Evolutionary conservation across 1,284 basidiomycete species (phyloP).

Genomic region (Cerioporus squamosus): DNA sequence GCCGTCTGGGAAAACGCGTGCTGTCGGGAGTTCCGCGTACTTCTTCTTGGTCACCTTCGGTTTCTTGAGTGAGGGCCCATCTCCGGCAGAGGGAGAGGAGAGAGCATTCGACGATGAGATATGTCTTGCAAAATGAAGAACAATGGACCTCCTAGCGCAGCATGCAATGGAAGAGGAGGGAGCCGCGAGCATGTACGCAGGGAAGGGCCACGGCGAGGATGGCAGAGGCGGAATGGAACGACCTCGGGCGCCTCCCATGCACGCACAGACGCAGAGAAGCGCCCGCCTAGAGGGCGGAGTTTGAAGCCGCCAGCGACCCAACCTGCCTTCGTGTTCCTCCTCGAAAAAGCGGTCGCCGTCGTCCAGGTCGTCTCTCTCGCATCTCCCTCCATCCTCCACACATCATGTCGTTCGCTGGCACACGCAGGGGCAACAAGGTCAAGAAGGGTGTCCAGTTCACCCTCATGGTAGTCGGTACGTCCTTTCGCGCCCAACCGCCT

Average conservation of each 20-base stretch:
- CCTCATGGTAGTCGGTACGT: constrained; percentile 74
- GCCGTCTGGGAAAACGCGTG: constrained; percentile 46
- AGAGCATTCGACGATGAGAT: neutral
- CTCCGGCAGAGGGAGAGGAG: neutral
- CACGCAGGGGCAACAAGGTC: constrained; percentile 91
- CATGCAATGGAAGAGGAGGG: constrained; percentile 15
- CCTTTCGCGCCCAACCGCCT: constrained; percentile 13
- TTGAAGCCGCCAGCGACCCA: constrained; percentile 29
- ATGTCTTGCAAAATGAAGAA: neutral
- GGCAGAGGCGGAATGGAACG: constrained; percentile 8
- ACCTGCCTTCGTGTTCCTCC: constrained; percentile 27
- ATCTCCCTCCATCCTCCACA: constrained; percentile 18
- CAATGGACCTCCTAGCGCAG: constrained; percentile 13
- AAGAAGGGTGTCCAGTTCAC: constrained; percentile 96
- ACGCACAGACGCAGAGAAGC: constrained; percentile 4
- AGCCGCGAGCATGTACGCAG: constrained; percentile 18
- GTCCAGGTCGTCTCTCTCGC: constrained; percentile 35
- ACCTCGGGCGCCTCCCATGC: constrained; percentile 9
- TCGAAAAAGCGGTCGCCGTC: constrained; percentile 46
- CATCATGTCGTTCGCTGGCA: constrained; percentile 82
- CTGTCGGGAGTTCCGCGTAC: constrained; percentile 57
- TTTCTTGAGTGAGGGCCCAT: constrained; percentile 7
- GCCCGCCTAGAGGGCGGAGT: constrained; percentile 30
- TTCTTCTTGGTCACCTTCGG: constrained; percentile 49
- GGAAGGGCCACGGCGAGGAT: constrained; percentile 7